Evolutionary conservation across 1,139 yeast genomes (phyloP).

Genomic region (Yamadazyma conglobata): DNA sequence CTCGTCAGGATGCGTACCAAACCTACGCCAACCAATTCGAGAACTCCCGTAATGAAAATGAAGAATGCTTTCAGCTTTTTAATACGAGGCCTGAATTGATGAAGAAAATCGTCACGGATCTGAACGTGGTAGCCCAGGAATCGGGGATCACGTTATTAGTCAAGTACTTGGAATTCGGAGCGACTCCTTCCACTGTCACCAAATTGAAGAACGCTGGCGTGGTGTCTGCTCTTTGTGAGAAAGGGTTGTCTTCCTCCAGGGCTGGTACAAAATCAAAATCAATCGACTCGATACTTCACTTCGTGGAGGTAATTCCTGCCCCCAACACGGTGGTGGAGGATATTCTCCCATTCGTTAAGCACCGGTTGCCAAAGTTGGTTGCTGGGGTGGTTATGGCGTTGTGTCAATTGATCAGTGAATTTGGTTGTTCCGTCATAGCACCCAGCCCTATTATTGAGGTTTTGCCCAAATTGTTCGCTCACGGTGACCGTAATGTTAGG

Average conservation of each 20-base stretch:
- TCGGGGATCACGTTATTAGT: conserved; percentile 60
- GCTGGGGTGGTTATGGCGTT: conserved; percentile 63
- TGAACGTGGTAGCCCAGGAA: conserved; percentile 92
- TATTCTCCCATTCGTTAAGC: conserved; percentile 57
- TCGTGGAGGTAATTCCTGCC: conserved; percentile 58
- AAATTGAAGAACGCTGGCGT: conserved; percentile 39
- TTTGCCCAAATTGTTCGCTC: conserved; percentile 71
- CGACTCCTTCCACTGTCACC: conserved; percentile 32
- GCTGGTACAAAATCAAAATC: conserved; percentile 71
- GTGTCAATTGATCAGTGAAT: conserved; percentile 52
- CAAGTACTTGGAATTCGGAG: conserved; percentile 61
- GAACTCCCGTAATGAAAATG: conserved; percentile 52
- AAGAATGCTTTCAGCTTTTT: conserved; percentile 50
- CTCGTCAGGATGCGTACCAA: conserved; percentile 74
- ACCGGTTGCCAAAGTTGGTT: conserved; percentile 75
- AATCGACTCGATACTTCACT: conserved; percentile 55
- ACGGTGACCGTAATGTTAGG: conserved; percentile 85
- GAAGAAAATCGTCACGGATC: conserved; percentile 62
- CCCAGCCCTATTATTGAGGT: conserved; percentile 59
- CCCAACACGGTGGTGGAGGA: conserved; percentile 69
- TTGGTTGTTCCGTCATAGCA: conserved; percentile 67
- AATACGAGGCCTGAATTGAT: conserved; percentile 47
- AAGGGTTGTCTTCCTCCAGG: conserved; percentile 74
- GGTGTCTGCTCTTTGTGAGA: conserved; percentile 66
- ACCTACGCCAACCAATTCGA: conserved; percentile 56